Evolutionary conservation across 176 grass and related monocot genomes (phyloP).

Genomic region (Cenchrus fungigraminus): DNA sequence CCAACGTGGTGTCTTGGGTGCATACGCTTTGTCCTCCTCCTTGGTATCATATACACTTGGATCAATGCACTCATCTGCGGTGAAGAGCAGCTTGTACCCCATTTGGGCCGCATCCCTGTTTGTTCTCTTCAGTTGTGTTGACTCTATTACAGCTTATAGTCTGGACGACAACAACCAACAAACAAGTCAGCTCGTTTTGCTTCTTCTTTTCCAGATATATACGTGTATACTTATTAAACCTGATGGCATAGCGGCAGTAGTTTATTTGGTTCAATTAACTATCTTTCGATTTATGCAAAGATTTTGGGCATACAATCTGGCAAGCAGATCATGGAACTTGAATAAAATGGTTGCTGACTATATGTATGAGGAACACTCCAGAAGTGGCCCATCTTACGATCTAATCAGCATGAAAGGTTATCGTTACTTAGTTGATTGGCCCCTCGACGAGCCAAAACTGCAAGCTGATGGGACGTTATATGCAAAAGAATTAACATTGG

Average conservation of each 20-base stretch:
- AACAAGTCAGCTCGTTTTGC: no score
- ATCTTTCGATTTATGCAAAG: neutral
- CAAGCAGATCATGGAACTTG: slow-evolving; percentile 31
- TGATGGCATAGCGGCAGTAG: no score
- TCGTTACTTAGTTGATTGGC: slow-evolving; percentile 18
- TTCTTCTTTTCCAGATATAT: no score
- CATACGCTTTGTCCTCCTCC: neutral
- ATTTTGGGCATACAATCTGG: neutral
- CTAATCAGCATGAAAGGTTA: slow-evolving; percentile 39
- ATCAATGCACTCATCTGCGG: neutral
- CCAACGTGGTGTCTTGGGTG: neutral
- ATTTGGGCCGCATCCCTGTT: neutral
- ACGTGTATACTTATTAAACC: no score
- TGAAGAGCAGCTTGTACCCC: neutral
- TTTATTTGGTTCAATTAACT: neutral
- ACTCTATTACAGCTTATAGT: slow-evolving; percentile 15
- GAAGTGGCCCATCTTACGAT: neutral
- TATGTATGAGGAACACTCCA: slow-evolving; percentile 26
- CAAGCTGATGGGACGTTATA: neutral
- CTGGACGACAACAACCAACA: slow-evolving; percentile 1
- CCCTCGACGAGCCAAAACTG: no score
- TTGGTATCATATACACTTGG: slow-evolving; percentile 10
- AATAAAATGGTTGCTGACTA: slow-evolving; percentile 1
- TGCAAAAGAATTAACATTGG: no score
- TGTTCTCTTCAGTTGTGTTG: neutral